Conservation (phyloP, 768 basidiomycete genomes). For the Lentinula sp. region DNA sequence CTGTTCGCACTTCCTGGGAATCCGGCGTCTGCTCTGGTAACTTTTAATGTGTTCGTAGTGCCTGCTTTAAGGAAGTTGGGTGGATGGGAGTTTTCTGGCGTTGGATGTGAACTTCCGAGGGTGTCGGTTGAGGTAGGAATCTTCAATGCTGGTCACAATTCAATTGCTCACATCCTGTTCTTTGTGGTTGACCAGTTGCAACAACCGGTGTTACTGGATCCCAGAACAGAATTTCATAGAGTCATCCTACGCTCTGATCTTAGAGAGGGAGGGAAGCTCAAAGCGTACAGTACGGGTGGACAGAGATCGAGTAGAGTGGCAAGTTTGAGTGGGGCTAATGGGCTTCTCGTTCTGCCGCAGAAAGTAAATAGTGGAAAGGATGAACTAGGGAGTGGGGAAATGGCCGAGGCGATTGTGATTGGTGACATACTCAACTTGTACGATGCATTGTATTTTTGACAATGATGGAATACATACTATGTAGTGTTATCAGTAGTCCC, state of each 20-base stretch:
- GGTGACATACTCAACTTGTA: slow-evolving; percentile 44
- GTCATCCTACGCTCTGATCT: slow-evolving; percentile 45
- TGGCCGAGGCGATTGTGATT: slow-evolving; percentile 57
- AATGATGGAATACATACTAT: neutral
- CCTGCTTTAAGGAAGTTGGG: slow-evolving; percentile 72
- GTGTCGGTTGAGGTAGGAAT: slow-evolving; percentile 55
- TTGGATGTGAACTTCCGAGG: slow-evolving; percentile 50
- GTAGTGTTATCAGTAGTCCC: neutral
- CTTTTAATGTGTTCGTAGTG: slow-evolving; percentile 78
- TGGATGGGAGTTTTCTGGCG: slow-evolving; percentile 45
- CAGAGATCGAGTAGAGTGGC: slow-evolving; percentile 81
- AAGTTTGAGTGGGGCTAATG: slow-evolving; percentile 78
- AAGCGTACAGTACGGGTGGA: slow-evolving; percentile 78
- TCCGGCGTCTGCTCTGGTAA: slow-evolving; percentile 83
- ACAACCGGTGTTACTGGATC: slow-evolving; percentile 58
- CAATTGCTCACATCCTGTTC: neutral
- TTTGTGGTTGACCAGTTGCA: slow-evolving; percentile 35
- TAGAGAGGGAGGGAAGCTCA: slow-evolving; percentile 34
- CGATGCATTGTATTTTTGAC: neutral
- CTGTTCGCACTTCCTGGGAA: slow-evolving; percentile 87
- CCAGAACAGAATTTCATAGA: slow-evolving; percentile 80
- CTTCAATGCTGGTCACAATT: too few species aligned
- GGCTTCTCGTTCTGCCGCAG: slow-evolving; percentile 62
- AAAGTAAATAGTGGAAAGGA: slow-evolving; percentile 21
- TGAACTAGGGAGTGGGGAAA: slow-evolving; percentile 45